Evolutionary conservation across 2,329 filamentous ascomycete species (phyloP), one percentile per base, ranked within the genome.

Genomic region (Sclerotinia nivalis): DNA sequence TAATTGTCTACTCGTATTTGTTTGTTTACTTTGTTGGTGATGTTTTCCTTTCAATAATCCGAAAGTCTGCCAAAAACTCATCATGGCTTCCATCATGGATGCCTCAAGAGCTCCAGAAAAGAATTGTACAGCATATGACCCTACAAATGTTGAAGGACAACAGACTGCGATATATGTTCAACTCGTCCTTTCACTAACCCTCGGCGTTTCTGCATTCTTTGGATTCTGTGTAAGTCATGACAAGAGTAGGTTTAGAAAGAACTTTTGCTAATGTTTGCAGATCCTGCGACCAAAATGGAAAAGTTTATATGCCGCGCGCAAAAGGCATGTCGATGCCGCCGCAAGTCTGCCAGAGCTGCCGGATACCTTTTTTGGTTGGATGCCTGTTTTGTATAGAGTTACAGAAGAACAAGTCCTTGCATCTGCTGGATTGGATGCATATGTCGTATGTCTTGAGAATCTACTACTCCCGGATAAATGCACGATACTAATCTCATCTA

Each of bases 371-470:
- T 92, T 98, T 75, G 95, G 95, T 77, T 99, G 96, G 96, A 96
- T 99, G 60, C 89, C 93, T 1, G 88, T 89, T 4, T 82, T 99
- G 54, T 96, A 93, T 82, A 88, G 82, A 74, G 92, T 99, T 72
- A 93, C 89, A 1, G 94, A 98, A 74, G 90, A 97, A 77, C 91
- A 98, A 80, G 89, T 99, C 5, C 84, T 99, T 67, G 89, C 91
- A 22, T 95, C 93, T 28, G 95, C 95, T 25, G 96, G 96, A 0
- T 86, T 99, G 64, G 96, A 99, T 82, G 96, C 96, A 65, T 99
- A 93, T 81, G 96, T 97, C 74, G 91, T 92, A 82, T 75, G 86
- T 69, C 15, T 65, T n/a, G 22, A 9, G 10, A 6, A 54, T 12
- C 45, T 31, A 45, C 25, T 15, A 28, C 37, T n/a, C 20, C 47